These are phyloP conservation scores for Suillus occidentalis DNA, from an alignment of 768 basidiomycete species.

Conservation along the genomic window DNA sequence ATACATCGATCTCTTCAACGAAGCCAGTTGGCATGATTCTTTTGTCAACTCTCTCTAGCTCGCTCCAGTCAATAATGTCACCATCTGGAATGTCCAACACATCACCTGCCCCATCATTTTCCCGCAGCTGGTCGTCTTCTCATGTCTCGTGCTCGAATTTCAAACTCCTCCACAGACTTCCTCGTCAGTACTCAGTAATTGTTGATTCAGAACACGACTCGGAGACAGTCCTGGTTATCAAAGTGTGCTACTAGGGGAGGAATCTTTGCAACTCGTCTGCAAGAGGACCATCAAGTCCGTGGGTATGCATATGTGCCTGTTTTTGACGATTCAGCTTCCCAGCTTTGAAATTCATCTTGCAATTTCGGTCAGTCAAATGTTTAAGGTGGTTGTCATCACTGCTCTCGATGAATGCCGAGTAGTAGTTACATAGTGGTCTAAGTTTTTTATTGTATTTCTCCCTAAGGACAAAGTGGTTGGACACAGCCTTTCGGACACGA, in stretches of 20 bases:
- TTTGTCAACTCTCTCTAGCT: neutral
- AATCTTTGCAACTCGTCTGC: neutral
- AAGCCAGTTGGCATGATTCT: neutral
- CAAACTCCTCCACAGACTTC: too few relatives aligned
- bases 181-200: neutral
- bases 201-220: neutral
- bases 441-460: constrained; percentile 7
- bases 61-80: too few relatives aligned
- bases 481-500: neutral
- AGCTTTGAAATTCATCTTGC: neutral
- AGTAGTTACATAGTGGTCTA: constrained; percentile 15
- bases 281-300: too few relatives aligned
- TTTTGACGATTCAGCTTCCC: neutral
- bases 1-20: neutral
- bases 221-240: neutral
- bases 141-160: too few relatives aligned
- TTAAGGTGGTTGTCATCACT: constrained; percentile 12
- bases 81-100: too few relatives aligned
- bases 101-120: too few relatives aligned
- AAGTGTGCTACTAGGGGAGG: constrained; percentile 3
- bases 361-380: neutral
- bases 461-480: constrained; percentile 2
- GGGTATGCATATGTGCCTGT: neutral
- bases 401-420: constrained; percentile 10
- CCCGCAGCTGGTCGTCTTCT: too few relatives aligned